These are phyloP conservation scores for Clausena lansium DNA, from an alignment of 345 rosid genomes.

Conservation along the genomic window DNA sequence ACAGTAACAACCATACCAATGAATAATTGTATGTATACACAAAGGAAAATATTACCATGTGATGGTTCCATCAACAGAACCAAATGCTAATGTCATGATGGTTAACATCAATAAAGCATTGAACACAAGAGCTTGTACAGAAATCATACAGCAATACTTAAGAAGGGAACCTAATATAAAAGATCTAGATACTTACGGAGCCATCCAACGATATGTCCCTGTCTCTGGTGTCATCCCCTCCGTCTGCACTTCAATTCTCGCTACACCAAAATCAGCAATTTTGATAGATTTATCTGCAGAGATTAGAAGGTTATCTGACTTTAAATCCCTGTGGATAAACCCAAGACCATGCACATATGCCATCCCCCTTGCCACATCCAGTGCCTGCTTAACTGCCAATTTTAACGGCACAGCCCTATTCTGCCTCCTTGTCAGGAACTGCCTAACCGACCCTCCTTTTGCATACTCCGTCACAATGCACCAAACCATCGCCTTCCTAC, in stretches of 20 bases:
- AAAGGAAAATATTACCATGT: background rate
- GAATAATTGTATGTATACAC: background rate
- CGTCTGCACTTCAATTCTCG: slow-evolving; percentile 51
- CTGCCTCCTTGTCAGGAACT: slow-evolving; percentile 41
- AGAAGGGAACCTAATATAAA: slow-evolving; percentile 1
- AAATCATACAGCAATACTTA: background rate
- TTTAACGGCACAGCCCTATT: slow-evolving; percentile 47
- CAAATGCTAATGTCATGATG: background rate
- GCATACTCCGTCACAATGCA: slow-evolving; percentile 54
- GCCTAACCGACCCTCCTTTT: slow-evolving; percentile 47
- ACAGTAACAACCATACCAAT: background rate
- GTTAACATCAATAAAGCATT: background rate
- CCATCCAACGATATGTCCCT: slow-evolving; percentile 66
- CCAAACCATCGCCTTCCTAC: slow-evolving; percentile 48
- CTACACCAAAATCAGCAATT: slow-evolving; percentile 57
- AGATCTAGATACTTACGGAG: slow-evolving; percentile 42
- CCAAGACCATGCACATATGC: slow-evolving; percentile 52
- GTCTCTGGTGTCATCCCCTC: slow-evolving; percentile 64
- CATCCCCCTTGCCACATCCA: slow-evolving; percentile 56
- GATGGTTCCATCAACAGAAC: background rate
- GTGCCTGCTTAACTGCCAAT: slow-evolving; percentile 49
- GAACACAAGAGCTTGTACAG: background rate
- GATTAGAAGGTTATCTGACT: slow-evolving; percentile 52
- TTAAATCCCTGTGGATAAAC: slow-evolving; percentile 51
- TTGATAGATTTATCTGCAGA: slow-evolving; percentile 49